Percentiles rank a stretch among this genome's conserved stretches.
Conservation (phyloP, 176 grass and related monocot species). For the Musa schizocarpa region DNA sequence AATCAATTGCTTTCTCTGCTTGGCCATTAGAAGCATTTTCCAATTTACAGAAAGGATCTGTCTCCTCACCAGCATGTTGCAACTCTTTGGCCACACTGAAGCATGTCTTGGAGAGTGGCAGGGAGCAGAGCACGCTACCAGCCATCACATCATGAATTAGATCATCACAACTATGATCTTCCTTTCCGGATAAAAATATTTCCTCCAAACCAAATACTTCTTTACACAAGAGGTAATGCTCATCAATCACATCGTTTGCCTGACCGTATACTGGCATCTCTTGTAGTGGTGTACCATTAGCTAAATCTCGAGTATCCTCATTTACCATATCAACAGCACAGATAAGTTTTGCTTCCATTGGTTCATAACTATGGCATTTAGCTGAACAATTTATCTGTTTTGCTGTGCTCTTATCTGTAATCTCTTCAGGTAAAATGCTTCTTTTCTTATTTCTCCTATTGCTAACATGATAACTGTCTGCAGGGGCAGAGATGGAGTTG, state of each 20-base stretch:
- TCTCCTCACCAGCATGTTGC: background rate
- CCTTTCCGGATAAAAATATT: constrained; percentile 19
- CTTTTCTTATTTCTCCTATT: background rate
- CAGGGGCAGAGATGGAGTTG: background rate
- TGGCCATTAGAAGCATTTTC: background rate
- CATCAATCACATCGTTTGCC: constrained; percentile 1
- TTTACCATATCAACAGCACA: background rate
- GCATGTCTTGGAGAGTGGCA: background rate
- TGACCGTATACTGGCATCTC: constrained; percentile 11
- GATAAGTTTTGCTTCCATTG: background rate
- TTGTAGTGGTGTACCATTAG: background rate
- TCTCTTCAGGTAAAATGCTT: background rate
- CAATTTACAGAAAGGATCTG: background rate
- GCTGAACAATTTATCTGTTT: background rate
- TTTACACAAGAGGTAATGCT: constrained; percentile 27
- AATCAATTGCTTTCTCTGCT: background rate
- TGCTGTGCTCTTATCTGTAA: background rate
- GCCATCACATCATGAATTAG: constrained; percentile 12
- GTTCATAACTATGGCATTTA: background rate
- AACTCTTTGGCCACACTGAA: background rate
- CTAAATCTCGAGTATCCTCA: constrained; percentile 8
- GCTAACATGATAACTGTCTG: background rate
- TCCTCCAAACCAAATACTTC: constrained; percentile 28
- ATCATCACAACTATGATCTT: constrained; percentile 19
- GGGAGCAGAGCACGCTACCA: background rate